Evolutionary conservation across 2,329 filamentous ascomycete species (phyloP), one percentile per base, ranked within the genome.

Genomic region (Xylariaceae sp.): DNA sequence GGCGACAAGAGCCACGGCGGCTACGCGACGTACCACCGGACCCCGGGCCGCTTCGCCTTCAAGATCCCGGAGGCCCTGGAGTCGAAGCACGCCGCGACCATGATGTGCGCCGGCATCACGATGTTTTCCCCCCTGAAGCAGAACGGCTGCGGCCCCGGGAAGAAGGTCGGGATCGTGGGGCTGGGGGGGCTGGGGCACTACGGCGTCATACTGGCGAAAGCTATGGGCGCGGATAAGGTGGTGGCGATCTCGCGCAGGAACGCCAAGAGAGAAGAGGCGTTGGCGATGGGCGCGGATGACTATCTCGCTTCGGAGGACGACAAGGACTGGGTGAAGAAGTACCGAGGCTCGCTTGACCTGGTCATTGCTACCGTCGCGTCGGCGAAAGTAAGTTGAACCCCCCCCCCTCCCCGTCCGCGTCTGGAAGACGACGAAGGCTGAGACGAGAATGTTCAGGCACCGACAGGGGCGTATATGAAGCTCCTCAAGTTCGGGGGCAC

Each of bases 21-120:
- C 38, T 60, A 60, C 35, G 46, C 50, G 13, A 48, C 46, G 9
- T 41, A 51, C 43, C 45, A 53, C 39, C 50, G 52, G 19, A 39
- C 43, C 4, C 43, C 43, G 6, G 44, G 40, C 15, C 48, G 45
- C 37, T 83, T 83, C 46, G 61, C 58, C 11, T 51, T 68, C 43
- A 64, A 64, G 48, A 66, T 69, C 30, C 64, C 64, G 9, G 62
- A 66, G 17, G 54, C 49, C 11, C 39, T 69, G n/a, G 44, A 49
- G 18, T 56, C 54, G 3, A 59, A 57, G 24, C 50, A 63, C 30
- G 62, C 64, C 11, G 65, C 81, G 15, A 79, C 81, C 4, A 77
- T 86, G 73, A 66, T 86, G 34, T 85, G 82, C 52, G 82, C 73
- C 19, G 82, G 83, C 7, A 72, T 85, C 30, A 86, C 83, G 0